Percentiles rank a stretch among this genome's conserved stretches.
Conservation (phyloP, 75 land plant species). For the Pseudotsuga menziesii region DNA sequence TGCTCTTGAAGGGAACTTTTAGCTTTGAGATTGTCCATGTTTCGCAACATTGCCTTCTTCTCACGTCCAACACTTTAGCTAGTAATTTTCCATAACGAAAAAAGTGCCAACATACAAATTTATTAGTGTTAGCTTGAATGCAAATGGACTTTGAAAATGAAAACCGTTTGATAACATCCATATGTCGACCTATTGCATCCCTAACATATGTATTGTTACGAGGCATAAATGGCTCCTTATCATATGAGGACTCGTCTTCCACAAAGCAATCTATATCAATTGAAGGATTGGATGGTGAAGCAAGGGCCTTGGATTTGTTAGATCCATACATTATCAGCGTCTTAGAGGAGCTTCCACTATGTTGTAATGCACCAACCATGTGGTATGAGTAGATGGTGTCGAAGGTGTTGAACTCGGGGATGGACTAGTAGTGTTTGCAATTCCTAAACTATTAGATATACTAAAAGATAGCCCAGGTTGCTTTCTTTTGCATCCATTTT, state of each 20-base stretch:
- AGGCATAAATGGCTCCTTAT: slow-evolving; percentile 83
- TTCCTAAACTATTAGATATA: slow-evolving; percentile 96
- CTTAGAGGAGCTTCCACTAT: slow-evolving; percentile 77
- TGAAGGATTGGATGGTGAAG: slow-evolving; percentile 79
- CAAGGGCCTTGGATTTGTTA: slow-evolving; percentile 57
- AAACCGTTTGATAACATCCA: slow-evolving; percentile 85
- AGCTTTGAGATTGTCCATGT: slow-evolving; percentile 55
- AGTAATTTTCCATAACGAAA: slow-evolving; percentile 69
- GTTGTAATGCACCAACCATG: slow-evolving; percentile 69
- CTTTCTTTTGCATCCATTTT: slow-evolving; percentile 80
- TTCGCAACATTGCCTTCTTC: slow-evolving; percentile 88
- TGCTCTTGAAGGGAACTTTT: slow-evolving; percentile 81
- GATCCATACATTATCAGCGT: slow-evolving; percentile 75
- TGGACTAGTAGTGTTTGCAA: slow-evolving; percentile 78
- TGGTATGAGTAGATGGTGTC: slow-evolving; percentile 96
- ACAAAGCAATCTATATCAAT: slow-evolving; percentile 38
- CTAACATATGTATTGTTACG: slow-evolving; percentile 80
- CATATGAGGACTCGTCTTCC: slow-evolving; percentile 67
- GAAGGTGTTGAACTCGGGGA: slow-evolving; percentile 95
- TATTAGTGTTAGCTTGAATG: slow-evolving; percentile 49
- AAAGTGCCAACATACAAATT: slow-evolving; percentile 68
- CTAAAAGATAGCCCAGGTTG: slow-evolving; percentile 78
- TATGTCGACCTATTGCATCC: slow-evolving; percentile 70
- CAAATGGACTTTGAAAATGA: slow-evolving; percentile 31
- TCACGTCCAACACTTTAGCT: slow-evolving; percentile 77